Percentiles rank a stretch among this genome's conserved stretches.
Evolutionary conservation across 108 stramenopile genomes (phyloP).

Genomic region (Nitzschia sp.): DNA sequence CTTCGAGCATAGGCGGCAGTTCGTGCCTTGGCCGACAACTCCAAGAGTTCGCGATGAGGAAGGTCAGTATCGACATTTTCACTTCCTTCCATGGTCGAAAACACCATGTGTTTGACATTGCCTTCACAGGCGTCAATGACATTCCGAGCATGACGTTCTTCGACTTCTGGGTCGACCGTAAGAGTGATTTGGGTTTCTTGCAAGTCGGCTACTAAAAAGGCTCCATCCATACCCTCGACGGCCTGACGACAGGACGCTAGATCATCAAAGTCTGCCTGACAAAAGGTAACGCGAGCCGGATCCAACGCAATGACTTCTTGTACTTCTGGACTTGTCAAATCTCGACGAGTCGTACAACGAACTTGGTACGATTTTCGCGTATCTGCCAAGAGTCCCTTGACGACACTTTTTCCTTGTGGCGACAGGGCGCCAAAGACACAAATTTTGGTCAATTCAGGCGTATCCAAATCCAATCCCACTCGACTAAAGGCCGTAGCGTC

Average conservation of each 20-base stretch:
- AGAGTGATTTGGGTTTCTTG: slow-evolving; percentile 1
- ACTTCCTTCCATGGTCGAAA: slow-evolving; percentile 47
- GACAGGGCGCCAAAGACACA: slow-evolving; percentile 62
- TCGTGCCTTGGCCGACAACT: slow-evolving; percentile 47
- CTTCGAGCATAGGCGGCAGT: slow-evolving; percentile 61
- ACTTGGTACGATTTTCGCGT: slow-evolving; percentile 48
- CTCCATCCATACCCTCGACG: slow-evolving; percentile 50
- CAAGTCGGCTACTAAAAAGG: slow-evolving; percentile 56
- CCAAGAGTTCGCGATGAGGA: slow-evolving; percentile 12
- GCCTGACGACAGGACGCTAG: slow-evolving; percentile 41
- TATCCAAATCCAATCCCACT: slow-evolving; percentile 54
- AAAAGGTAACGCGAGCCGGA: slow-evolving; percentile 42
- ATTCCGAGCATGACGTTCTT: slow-evolving; percentile 43
- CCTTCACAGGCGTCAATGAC: slow-evolving; percentile 71
- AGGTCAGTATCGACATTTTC: slow-evolving; percentile 6
- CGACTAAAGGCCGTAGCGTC: slow-evolving; percentile 48
- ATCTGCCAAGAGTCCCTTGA: slow-evolving; percentile 57
- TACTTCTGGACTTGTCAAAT: slow-evolving; percentile 11
- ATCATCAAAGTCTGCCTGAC: slow-evolving; percentile 43
- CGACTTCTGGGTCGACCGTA: slow-evolving; percentile 13
- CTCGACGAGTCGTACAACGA: slow-evolving; percentile 41
- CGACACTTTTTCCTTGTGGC: slow-evolving; percentile 50
- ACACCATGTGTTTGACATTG: slow-evolving; percentile 54
- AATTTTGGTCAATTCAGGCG: slow-evolving; percentile 45
- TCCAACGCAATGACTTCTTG: slow-evolving; percentile 32